Conservation (phyloP, 495 filamentous ascomycete genomes). For the Hypoxylon trugodes region DNA sequence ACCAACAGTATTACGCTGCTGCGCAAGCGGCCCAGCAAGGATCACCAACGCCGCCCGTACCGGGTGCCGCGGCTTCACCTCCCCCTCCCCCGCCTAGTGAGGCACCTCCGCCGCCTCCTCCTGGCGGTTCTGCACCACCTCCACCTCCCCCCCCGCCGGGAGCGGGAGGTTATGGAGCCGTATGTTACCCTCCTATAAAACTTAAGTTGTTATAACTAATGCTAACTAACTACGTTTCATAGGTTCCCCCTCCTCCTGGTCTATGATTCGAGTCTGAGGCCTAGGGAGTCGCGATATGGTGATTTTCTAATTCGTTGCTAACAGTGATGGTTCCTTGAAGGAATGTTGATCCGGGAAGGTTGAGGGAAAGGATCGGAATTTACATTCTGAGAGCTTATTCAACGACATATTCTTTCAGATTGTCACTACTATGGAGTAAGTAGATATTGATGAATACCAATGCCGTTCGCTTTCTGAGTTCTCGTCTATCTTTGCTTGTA, state of each 20-base stretch:
- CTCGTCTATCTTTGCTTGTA: no score
- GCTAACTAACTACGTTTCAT: slow-evolving; percentile 30
- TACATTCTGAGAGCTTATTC: no score
- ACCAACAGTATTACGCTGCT: slow-evolving; percentile 69
- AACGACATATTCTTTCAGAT: no score
- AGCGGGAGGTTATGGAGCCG: slow-evolving; percentile 71
- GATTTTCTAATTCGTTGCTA: no score
- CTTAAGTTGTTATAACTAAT: not conserved
- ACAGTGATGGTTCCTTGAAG: not conserved
- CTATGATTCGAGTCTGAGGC: slow-evolving; percentile 47
- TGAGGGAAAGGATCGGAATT: no score
- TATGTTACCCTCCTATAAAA: slow-evolving; percentile 49
- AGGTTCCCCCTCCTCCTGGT: slow-evolving; percentile 67
- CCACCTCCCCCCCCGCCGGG: slow-evolving; percentile 72
- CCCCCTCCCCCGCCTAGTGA: slow-evolving; percentile 68
- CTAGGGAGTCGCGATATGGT: no score
- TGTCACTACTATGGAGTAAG: not conserved
- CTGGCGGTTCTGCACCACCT: slow-evolving; percentile 57
- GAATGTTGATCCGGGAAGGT: not conserved
- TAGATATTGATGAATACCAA: slow-evolving; percentile 2
- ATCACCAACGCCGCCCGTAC: slow-evolving; percentile 45
- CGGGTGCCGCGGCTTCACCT: slow-evolving; percentile 59
- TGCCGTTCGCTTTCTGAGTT: no score
- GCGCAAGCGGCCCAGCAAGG: slow-evolving; percentile 61
- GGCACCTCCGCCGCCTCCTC: slow-evolving; percentile 72